Base-by-base conservation (phyloP, 495 filamentous ascomycete species). In the Lepraria neglecta region DNA sequence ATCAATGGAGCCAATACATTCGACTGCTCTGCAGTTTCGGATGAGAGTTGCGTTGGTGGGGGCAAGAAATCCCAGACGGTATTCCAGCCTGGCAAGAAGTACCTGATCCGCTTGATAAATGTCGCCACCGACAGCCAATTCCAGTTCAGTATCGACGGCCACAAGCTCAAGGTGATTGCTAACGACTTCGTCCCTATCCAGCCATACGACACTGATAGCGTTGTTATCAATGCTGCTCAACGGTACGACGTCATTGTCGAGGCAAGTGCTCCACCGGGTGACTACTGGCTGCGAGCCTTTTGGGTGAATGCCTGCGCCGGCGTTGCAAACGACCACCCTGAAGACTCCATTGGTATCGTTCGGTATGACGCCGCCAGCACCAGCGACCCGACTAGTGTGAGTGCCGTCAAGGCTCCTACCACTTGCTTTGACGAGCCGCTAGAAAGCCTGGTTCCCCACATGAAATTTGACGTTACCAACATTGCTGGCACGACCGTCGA, bases 181-280 rank as follows among this genome's bases (percentile, higher is more conserved):
- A 70, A 67, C 43, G 80, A 82, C 50, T 76, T 79, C 33, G 78
- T 80, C 1, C 74, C 78, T 0, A 79, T 79, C 53, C 48, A 72
- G 57, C 80, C 79, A 1, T 83, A 74, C 60, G 70, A 64, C 1
- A 76, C 77, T 0, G 59, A 62, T 48, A 73, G 74, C 42, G 60
- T 88, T 14, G 64, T 75, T 42, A 75, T 90, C 56, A 82, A 70
- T 42, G 88, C 89, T 70, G 86, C 82, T 19, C 85, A 90, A 74
- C 80, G 88, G 30, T 86, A 86, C 70, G 81, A 90, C 66, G 75
- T 90, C 27, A 82, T 87, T 61, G 79, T 90, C 55, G 79, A 81
- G 51, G 87, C 86, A 14, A 77, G 78, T 61, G 69, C 82, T 61
- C 50, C 61, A 44, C 59, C 67, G 12, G 61, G 64, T 0, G 78